Base-by-base conservation (phyloP, 306 rosid genomes). In the Mimosa bimucronata region DNA sequence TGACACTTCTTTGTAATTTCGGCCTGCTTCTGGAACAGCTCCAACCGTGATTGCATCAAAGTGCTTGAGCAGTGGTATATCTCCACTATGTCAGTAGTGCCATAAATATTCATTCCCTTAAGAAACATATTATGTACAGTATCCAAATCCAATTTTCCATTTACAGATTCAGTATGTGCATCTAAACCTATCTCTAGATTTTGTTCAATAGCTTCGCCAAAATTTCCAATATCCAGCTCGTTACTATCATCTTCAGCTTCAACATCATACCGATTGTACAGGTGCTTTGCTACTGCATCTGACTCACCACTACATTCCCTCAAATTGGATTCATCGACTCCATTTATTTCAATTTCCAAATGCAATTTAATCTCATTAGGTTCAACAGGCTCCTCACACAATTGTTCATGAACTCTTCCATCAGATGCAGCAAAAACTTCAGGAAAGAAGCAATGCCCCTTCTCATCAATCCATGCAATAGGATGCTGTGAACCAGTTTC, bases 391-490 rank as follows among this genome's bases (percentile, higher is more conserved):
- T 85, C 92, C 26, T 79, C 82, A 62, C 58, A 46, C 31, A 42
- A 40, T 4, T 87, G 79, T 5, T 83, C 88, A 2, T 37, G 55
- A 79, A 70, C 62, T 76, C 44, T 76, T 42, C 83, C 86, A 28
- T 80, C 81, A 26, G 86, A 84, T 38, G 81, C 65, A 41, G 81
- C 76, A 87, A 55, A 90, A 66, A 77, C 78, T 85, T 92, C 97
- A 6, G 98, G 98, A 86, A 95, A 95, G 88, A 91, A 95, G 87
- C 98, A 95, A 61, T 58, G 38, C 50, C 90, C 97, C 26, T 88
- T 78, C 77, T 90, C 96, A 83, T 95, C 98, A 75, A 95, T 95
- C 97, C 98, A 95, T 21, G 96, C 98, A 66, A 95, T 88, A 75
- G 93, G 94, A 37, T 87, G 84, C 52, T 85, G 92, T 73, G 76